Percentiles rank a stretch among this genome's conserved stretches.
phyloP scores from a whole-genome alignment of 306 rosid genomes.

The Inga leiocalycina region DNA sequence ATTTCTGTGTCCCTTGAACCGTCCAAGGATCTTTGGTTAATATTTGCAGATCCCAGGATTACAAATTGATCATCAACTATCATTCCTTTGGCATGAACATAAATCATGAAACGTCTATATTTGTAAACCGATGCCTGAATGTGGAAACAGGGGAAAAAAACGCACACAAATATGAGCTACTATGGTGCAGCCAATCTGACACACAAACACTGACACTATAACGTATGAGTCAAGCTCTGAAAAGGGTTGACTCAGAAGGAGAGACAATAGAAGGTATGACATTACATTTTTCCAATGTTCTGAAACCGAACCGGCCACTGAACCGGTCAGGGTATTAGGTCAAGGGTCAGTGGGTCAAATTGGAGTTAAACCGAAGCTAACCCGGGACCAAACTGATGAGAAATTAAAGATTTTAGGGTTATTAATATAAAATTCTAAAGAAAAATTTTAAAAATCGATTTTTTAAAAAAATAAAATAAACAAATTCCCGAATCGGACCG shows the following conservation, averaged over 20 bases:
- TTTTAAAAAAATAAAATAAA: no score
- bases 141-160: not conserved
- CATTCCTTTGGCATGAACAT: constrained; percentile 83
- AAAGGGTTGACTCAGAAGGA: not conserved
- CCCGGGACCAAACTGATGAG: no score
- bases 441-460: no score
- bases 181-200: not conserved
- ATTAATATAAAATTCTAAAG: no score
- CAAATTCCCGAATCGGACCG: no score
- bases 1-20: constrained; percentile 86
- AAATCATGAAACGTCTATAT: constrained; percentile 68
- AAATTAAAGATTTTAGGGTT: no score
- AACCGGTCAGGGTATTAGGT: no score
- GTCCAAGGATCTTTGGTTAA: constrained; percentile 79
- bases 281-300: not conserved
- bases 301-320: no score
- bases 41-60: constrained; percentile 76
- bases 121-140: constrained; percentile 53
- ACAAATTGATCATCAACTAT: constrained; percentile 68
- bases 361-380: no score
- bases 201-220: not conserved
- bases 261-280: not conserved
- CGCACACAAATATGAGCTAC: constrained; percentile 11
- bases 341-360: no score
- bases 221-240: not conserved